Evolutionary conservation across 1,284 basidiomycete genomes (phyloP).

Genomic region (Irpex lacteus): DNA sequence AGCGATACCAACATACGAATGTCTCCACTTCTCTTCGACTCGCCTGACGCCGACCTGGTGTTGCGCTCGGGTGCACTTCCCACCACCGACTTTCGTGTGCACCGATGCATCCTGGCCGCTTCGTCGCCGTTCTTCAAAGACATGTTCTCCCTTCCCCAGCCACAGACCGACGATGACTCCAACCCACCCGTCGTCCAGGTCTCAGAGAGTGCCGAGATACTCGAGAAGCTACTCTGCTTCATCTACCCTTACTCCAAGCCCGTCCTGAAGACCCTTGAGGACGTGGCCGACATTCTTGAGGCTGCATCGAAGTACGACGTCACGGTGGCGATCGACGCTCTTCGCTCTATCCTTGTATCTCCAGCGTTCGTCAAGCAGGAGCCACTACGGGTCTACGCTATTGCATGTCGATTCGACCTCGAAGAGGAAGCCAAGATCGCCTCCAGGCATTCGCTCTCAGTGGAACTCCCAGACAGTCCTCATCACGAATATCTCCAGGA

Average conservation of each 20-base stretch:
- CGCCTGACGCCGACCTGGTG: slow-evolving; percentile 50
- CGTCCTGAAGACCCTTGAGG: slow-evolving; percentile 40
- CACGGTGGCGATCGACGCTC: slow-evolving; percentile 37
- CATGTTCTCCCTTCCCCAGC: slow-evolving; percentile 68
- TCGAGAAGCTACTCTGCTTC: slow-evolving; percentile 52
- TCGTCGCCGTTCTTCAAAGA: slow-evolving; percentile 67
- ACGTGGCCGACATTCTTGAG: slow-evolving; percentile 47
- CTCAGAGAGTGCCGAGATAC: slow-evolving; percentile 42
- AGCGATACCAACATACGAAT: not conserved
- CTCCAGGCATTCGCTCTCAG: slow-evolving; percentile 52
- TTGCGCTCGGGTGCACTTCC: slow-evolving; percentile 39
- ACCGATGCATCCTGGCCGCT: slow-evolving; percentile 55
- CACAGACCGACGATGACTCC: slow-evolving; percentile 10
- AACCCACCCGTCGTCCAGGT: slow-evolving; percentile 49
- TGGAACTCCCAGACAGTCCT: slow-evolving; percentile 50
- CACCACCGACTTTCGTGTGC: slow-evolving; percentile 52
- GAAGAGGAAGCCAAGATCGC: slow-evolving; percentile 40
- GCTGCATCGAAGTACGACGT: slow-evolving; percentile 69
- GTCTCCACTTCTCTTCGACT: slow-evolving; percentile 14
- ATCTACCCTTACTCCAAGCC: slow-evolving; percentile 40
- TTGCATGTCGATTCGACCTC: slow-evolving; percentile 63
- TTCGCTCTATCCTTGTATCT: slow-evolving; percentile 51
- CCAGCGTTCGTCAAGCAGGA: slow-evolving; percentile 43
- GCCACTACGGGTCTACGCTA: slow-evolving; percentile 65
- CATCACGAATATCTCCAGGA: slow-evolving; percentile 61